These are phyloP conservation scores for Thinopyrum elongatum DNA, from an alignment of 176 grass and related monocot species.

Conservation along the genomic window DNA sequence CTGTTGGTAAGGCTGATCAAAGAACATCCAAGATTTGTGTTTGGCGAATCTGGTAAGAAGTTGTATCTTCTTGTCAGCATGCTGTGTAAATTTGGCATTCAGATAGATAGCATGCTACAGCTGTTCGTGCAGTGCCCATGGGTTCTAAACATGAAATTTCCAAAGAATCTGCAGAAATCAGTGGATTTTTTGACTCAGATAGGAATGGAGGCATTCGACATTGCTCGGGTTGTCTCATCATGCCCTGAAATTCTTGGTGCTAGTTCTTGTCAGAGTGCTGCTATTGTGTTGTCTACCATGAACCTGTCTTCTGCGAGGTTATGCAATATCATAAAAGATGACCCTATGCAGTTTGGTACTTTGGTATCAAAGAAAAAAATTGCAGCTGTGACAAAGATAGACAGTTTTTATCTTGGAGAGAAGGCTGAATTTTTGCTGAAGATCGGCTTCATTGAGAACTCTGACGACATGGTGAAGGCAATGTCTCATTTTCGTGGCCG, in stretches of 20 bases:
- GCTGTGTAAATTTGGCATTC: conserved; percentile 51
- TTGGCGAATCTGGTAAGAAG: conserved; percentile 59
- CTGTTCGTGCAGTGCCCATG: conserved; percentile 42
- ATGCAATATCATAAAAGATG: conserved; percentile 54
- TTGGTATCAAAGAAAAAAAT: conserved; percentile 33
- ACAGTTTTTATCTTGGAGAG: conserved; percentile 45
- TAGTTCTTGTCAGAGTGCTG: conserved; percentile 39
- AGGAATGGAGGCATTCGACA: conserved; percentile 31
- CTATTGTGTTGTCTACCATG: conserved; percentile 28
- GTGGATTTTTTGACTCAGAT: conserved; percentile 37
- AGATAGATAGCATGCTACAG: conserved; percentile 35
- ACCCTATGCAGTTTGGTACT: conserved; percentile 42
- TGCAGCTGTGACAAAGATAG: neutral
- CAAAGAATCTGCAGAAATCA: conserved; percentile 37
- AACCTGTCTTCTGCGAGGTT: conserved; percentile 33
- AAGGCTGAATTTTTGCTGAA: conserved; percentile 54
- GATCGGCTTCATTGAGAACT: conserved; percentile 54
- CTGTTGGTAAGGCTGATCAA: conserved; percentile 45
- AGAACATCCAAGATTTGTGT: conserved; percentile 53
- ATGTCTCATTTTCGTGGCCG: conserved; percentile 37
- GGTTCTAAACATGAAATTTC: conserved; percentile 42
- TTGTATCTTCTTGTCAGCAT: conserved; percentile 48
- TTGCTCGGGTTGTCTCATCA: conserved; percentile 26
- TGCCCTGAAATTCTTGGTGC: conserved; percentile 46
- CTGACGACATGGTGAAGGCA: conserved; percentile 53